Conservation (phyloP, 75 land plant genomes). For the Chamaecyparis obtusa region DNA sequence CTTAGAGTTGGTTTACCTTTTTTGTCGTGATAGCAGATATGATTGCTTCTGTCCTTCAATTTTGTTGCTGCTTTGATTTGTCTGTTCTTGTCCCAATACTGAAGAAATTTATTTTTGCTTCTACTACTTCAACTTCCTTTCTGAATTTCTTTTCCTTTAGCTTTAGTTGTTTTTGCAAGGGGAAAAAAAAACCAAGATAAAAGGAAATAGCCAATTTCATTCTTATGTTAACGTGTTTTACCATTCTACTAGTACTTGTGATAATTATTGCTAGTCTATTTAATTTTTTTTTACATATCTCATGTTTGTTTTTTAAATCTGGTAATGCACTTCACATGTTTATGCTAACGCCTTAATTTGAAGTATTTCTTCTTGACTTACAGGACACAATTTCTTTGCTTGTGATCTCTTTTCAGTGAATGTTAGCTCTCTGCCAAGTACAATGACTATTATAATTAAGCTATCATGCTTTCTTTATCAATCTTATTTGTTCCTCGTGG, state of each 20-base stretch:
- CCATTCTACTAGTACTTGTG: not conserved
- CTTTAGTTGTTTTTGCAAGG: not conserved
- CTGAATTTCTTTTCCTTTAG: not conserved
- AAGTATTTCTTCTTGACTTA: not conserved
- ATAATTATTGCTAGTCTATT: not conserved
- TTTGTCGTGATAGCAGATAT: slow-evolving; percentile 43
- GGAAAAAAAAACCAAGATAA: not conserved
- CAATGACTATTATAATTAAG: not conserved
- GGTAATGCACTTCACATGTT: not conserved
- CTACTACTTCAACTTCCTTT: not conserved
- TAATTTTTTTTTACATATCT: not conserved
- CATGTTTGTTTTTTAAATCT: not conserved
- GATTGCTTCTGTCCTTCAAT: not conserved
- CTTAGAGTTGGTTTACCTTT: slow-evolving; percentile 74
- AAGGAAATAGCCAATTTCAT: not conserved
- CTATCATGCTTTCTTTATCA: not conserved
- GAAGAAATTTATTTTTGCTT: not conserved
- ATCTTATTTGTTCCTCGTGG: not conserved
- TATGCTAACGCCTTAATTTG: not conserved
- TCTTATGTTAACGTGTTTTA: too few species aligned
- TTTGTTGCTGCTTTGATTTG: not conserved
- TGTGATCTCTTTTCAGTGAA: not conserved
- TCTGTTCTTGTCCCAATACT: not conserved
- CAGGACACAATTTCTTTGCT: not conserved
- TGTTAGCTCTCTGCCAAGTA: not conserved